phyloP scores from a whole-genome alignment of 2,329 filamentous ascomycete genomes.

The Curvularia sp. region DNA sequence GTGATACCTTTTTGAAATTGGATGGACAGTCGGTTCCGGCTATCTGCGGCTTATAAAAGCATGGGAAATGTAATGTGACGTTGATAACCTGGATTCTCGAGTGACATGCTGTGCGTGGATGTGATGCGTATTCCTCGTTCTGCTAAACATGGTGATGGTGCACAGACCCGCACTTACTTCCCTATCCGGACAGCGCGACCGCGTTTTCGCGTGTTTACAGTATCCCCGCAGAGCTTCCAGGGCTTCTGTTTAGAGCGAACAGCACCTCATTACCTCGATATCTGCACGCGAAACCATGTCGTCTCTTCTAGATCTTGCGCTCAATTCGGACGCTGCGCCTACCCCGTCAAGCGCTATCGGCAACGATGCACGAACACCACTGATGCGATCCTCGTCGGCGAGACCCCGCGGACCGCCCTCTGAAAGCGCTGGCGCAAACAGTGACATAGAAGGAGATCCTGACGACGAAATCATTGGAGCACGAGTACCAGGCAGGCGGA shows the following conservation, averaged over 20 bases:
- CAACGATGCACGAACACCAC: slow-evolving; percentile 47
- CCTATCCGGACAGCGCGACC: slow-evolving; percentile 31
- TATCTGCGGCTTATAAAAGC: neutral
- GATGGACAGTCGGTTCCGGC: neutral
- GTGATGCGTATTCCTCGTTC: neutral
- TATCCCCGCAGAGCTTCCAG: slow-evolving; percentile 18
- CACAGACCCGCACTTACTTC: slow-evolving; percentile 28
- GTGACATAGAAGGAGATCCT: slow-evolving; percentile 66
- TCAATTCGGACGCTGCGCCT: slow-evolving; percentile 57
- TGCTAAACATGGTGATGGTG: neutral
- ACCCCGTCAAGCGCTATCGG: slow-evolving; percentile 50
- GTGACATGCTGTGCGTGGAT: neutral
- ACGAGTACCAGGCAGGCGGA: slow-evolving; percentile 50
- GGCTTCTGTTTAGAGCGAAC: slow-evolving; percentile 13
- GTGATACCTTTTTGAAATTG: slow-evolving; percentile 1
- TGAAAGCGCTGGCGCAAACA: slow-evolving; percentile 59
- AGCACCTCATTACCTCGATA: slow-evolving; percentile 15
- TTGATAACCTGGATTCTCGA: neutral
- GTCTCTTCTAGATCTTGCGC: slow-evolving; percentile 59
- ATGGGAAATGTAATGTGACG: neutral
- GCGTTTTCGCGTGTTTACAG: slow-evolving; percentile 35
- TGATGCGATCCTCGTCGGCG: slow-evolving; percentile 60
- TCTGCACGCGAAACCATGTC: slow-evolving; percentile 54
- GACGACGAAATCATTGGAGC: slow-evolving; percentile 68
- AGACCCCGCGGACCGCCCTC: slow-evolving; percentile 62